Percentiles rank a stretch among this genome's conserved stretches.
These are phyloP conservation scores for Mentha longifolia DNA, from an alignment of 257 asterid species.

Conservation along the genomic window DNA sequence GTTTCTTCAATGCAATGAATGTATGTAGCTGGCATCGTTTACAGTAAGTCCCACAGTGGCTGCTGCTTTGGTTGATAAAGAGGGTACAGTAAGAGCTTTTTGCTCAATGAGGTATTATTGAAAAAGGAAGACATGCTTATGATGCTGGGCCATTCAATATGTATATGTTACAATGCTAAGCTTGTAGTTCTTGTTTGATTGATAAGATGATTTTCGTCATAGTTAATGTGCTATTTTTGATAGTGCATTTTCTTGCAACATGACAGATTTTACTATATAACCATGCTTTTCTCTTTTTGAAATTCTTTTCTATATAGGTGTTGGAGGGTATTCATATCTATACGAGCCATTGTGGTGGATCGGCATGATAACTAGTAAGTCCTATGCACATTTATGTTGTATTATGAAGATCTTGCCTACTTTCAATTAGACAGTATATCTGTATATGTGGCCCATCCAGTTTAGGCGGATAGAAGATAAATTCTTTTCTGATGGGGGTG, in stretches of 20 bases:
- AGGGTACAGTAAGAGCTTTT: constrained; percentile 18
- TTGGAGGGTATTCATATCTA: constrained; percentile 84
- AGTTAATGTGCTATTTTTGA: constrained; percentile 9
- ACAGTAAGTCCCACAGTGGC: not conserved
- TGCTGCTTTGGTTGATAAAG: constrained; percentile 15
- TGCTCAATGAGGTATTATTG: constrained; percentile 7
- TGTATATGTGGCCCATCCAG: not conserved
- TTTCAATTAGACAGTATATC: not conserved
- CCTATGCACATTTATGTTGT: constrained; percentile 5
- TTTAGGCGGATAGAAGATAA: constrained; percentile 18
- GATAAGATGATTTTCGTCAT: not conserved
- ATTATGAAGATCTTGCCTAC: constrained; percentile 1
- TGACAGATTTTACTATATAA: constrained; percentile 16
- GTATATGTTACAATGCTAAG: constrained; percentile 24
- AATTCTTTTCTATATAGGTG: constrained; percentile 49
- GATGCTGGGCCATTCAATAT: constrained; percentile 9
- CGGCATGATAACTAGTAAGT: constrained; percentile 86
- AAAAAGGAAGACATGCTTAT: constrained; percentile 21
- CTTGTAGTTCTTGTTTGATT: constrained; percentile 12
- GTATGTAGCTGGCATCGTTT: not conserved
- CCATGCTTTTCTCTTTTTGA: constrained; percentile 7
- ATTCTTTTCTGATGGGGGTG: constrained; percentile 14
- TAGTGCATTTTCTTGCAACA: constrained; percentile 18
- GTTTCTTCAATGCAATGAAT: not conserved
- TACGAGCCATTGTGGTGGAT: constrained; percentile 94